A percentile compares a stretch with the other conserved stretches of the same genome.
These are phyloP conservation scores for Neurospora cerealis DNA, from an alignment of 495 filamentous ascomycete species.

Conservation along the genomic window DNA sequence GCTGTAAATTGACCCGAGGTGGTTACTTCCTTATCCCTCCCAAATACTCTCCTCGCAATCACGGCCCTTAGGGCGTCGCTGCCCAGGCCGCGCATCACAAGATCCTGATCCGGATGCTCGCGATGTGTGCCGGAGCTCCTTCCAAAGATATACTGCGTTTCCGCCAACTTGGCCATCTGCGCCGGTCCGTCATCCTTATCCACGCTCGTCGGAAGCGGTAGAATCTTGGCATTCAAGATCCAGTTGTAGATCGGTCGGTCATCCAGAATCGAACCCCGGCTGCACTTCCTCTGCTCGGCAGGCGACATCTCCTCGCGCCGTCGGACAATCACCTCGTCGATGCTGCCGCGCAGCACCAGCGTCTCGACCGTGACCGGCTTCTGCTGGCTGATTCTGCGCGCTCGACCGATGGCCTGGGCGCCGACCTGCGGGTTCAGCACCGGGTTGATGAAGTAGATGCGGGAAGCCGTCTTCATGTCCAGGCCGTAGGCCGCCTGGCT, in stretches of 20 bases:
- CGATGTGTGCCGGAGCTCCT: constrained; percentile 10
- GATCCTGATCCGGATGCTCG: constrained; percentile 26
- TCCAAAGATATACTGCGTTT: constrained; percentile 52
- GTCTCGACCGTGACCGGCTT: constrained; percentile 80
- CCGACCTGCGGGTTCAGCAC: constrained; percentile 79
- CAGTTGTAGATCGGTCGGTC: constrained; percentile 68
- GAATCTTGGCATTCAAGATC: constrained; percentile 61
- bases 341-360: constrained; percentile 65
- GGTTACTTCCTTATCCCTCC: background rate
- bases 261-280: constrained; percentile 46
- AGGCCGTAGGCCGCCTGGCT: constrained; percentile 79
- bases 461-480: constrained; percentile 68
- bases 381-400: constrained; percentile 78
- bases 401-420: constrained; percentile 86
- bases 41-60: background rate
- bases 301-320: constrained; percentile 68
- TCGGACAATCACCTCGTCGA: constrained; percentile 77
- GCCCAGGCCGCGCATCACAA: constrained; percentile 12
- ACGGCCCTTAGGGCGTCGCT: background rate
- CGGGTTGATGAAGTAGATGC: constrained; percentile 88
- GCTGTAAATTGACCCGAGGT: background rate
- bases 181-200: constrained; percentile 19
- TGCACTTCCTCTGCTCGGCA: constrained; percentile 58
- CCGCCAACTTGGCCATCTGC: constrained; percentile 47
- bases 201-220: constrained; percentile 43